phyloP scores from a whole-genome alignment of 768 basidiomycete species.

The Strobilomyces echinocephalus region DNA sequence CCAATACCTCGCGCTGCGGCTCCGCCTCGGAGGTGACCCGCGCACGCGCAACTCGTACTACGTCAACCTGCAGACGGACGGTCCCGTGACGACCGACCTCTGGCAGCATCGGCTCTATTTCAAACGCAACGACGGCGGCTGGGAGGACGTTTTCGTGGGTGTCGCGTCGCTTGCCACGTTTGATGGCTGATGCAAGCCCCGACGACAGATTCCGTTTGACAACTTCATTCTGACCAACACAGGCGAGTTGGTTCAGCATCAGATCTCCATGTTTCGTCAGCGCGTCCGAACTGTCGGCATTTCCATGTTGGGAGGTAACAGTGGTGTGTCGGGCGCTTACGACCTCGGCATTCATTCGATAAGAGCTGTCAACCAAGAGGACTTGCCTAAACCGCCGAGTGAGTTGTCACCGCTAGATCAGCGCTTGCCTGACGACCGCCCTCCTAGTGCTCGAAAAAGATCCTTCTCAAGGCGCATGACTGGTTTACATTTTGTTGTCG shows the following conservation, averaged over 20 bases:
- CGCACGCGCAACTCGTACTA: constrained; percentile 82
- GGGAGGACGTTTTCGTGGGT: constrained; percentile 81
- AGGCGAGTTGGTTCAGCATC: constrained; percentile 63
- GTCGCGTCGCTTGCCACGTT: neutral
- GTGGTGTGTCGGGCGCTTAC: constrained; percentile 66
- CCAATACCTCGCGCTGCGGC: constrained; percentile 72
- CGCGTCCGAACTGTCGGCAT: constrained; percentile 80
- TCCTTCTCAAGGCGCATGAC: constrained; percentile 22
- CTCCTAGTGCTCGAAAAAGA: constrained; percentile 24
- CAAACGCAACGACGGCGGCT: constrained; percentile 54
- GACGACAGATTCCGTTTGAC: constrained; percentile 69
- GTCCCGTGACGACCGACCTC: constrained; percentile 74
- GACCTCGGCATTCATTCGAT: constrained; percentile 83
- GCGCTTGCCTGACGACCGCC: neutral
- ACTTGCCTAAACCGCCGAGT: constrained; percentile 37
- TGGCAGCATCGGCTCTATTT: constrained; percentile 95
- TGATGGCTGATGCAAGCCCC: constrained; percentile 2
- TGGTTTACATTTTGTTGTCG: neutral
- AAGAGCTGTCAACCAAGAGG: constrained; percentile 74
- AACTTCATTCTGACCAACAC: constrained; percentile 71
- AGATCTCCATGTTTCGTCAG: constrained; percentile 72
- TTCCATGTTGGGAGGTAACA: constrained; percentile 81
- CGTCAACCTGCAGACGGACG: constrained; percentile 89
- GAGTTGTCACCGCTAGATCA: constrained; percentile 9
- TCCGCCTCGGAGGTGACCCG: constrained; percentile 74